phyloP scores from a whole-genome alignment of 768 basidiomycete genomes.

The Agrocybe praecox region DNA sequence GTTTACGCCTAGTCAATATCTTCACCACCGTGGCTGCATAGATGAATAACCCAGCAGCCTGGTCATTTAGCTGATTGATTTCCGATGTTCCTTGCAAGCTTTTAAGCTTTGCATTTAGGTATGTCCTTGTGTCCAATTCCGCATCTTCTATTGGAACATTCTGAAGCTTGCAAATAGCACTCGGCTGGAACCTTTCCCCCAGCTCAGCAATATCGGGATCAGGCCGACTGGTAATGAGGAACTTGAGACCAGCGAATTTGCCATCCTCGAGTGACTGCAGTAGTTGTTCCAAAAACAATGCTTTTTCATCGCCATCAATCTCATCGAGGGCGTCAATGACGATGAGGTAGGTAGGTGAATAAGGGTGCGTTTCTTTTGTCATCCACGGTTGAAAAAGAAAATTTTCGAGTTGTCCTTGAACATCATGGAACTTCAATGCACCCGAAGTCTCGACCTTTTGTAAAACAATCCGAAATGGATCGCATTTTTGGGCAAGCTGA shows the following conservation, averaged over 20 bases:
- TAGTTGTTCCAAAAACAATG: background rate
- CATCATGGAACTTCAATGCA: background rate
- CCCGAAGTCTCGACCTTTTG: background rate
- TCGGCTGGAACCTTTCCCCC: background rate
- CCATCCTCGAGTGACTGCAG: conserved; percentile 2
- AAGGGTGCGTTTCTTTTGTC: background rate
- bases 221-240: conserved; percentile 15
- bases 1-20: background rate
- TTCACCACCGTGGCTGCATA: conserved; percentile 15
- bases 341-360: background rate
- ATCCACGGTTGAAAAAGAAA: conserved; percentile 4
- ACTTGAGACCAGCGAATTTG: conserved; percentile 13
- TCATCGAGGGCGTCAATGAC: conserved; percentile 9
- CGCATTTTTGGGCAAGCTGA: conserved; percentile 1
- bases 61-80: background rate
- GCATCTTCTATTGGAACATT: conserved; percentile 11
- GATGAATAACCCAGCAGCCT: conserved; percentile 13
- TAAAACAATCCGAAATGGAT: background rate
- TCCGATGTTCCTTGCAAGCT: background rate
- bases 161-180: conserved; percentile 12
- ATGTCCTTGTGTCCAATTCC: background rate
- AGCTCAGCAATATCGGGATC: conserved; percentile 7
- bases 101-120: conserved; percentile 5
- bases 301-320: background rate
- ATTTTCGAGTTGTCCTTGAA: background rate